Conservation (phyloP, 2,329 filamentous ascomycete genomes). For the Epichloe gansuensis region DNA sequence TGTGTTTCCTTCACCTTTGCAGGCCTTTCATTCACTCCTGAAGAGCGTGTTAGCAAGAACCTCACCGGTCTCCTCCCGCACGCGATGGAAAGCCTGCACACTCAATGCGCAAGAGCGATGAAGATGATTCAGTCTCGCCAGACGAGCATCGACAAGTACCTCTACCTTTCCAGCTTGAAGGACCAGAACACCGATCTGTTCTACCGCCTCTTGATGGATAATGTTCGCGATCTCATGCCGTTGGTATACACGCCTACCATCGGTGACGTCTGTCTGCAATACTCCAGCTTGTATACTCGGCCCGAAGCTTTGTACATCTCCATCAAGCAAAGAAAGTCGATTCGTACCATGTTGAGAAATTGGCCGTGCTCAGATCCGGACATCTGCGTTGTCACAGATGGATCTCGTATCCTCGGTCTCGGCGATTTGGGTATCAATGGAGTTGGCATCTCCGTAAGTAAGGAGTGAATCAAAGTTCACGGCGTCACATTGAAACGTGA, state of each 20-base stretch:
- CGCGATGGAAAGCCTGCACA: constrained; percentile 47
- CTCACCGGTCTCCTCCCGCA: constrained; percentile 54
- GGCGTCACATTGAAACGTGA: background rate
- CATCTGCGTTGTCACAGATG: constrained; percentile 94
- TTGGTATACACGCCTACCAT: constrained; percentile 84
- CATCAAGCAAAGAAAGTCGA: constrained; percentile 84
- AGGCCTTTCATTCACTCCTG: constrained; percentile 54
- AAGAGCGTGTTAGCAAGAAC: constrained; percentile 52
- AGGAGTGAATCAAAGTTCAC: background rate
- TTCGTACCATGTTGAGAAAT: constrained; percentile 78
- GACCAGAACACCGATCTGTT: constrained; percentile 69
- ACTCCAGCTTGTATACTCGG: constrained; percentile 89
- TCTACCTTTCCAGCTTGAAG: constrained; percentile 68
- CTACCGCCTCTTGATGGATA: constrained; percentile 69
- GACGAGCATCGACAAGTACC: constrained; percentile 68
- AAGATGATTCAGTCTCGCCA: constrained; percentile 59
- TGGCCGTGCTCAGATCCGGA: constrained; percentile 86
- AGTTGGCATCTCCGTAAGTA: constrained; percentile 81
- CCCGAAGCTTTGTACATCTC: constrained; percentile 95
- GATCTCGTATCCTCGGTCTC: constrained; percentile 81
- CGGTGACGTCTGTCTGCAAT: constrained; percentile 91
- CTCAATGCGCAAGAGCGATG: constrained; percentile 54
- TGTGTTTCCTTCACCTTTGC: constrained; percentile 1
- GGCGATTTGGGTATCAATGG: constrained; percentile 95
- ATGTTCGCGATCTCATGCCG: constrained; percentile 67